A percentile compares a stretch with the other conserved stretches of the same genome.
Conservation (phyloP, 495 filamentous ascomycete genomes). For the Xylaria cubensis region DNA sequence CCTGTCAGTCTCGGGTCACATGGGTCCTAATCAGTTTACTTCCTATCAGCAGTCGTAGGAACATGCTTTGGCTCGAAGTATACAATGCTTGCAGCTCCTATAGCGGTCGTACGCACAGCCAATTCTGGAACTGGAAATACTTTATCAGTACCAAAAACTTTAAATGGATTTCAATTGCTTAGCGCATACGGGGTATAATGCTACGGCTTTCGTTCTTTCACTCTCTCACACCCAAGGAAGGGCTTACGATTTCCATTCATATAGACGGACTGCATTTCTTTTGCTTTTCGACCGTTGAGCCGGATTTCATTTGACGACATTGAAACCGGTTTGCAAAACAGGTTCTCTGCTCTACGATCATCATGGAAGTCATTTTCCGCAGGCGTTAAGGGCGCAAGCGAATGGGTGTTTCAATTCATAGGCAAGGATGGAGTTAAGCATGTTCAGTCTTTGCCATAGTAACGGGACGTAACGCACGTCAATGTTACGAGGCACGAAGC, state of each 20-base stretch:
- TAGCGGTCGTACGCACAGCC: not conserved
- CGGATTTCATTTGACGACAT: conserved; percentile 12
- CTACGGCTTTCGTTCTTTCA: not conserved
- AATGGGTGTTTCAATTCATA: not conserved
- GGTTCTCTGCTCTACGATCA: conserved; percentile 5
- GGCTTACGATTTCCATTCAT: conserved; percentile 13
- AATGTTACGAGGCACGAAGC: not conserved
- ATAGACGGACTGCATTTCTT: conserved; percentile 22
- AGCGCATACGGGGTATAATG: conserved; percentile 10
- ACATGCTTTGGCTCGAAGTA: conserved; percentile 23
- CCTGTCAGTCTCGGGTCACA: conserved; percentile 28
- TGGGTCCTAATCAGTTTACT: conserved; percentile 26
- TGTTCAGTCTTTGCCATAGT: conserved; percentile 9
- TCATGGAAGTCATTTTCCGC: conserved; percentile 7
- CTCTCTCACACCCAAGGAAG: not conserved
- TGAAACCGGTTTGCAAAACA: not conserved
- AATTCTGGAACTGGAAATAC: not conserved
- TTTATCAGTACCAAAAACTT: not conserved
- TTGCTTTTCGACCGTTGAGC: not conserved
- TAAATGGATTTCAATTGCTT: not conserved
- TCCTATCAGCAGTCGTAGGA: conserved; percentile 38
- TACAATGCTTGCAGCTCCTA: not conserved
- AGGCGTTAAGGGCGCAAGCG: conserved; percentile 11
- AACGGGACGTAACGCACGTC: not conserved
- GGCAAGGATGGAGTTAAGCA: not conserved